Conservation (phyloP, 1,284 basidiomycete genomes). For the Wolfiporia cocos region DNA sequence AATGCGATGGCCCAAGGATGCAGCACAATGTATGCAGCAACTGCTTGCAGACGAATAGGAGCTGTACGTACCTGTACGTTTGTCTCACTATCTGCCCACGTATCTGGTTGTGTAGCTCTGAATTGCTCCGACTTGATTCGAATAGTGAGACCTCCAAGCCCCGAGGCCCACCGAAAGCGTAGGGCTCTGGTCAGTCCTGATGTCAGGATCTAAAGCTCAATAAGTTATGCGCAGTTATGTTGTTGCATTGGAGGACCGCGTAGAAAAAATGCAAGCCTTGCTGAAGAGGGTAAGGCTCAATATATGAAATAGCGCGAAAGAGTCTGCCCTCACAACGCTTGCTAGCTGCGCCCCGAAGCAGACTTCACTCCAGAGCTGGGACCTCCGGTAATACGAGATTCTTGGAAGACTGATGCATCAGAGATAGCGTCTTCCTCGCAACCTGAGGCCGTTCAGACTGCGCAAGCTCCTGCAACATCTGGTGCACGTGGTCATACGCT, state of each 20-base stretch:
- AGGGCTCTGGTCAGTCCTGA: constrained; percentile 24
- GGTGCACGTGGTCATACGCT: constrained; percentile 2
- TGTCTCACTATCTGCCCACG: neutral
- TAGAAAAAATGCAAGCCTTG: constrained; percentile 67
- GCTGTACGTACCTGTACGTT: constrained; percentile 71
- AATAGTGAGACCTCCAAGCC: constrained; percentile 73
- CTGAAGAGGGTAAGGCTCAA: constrained; percentile 51
- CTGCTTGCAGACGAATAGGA: constrained; percentile 56
- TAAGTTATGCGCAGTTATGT: constrained; percentile 48
- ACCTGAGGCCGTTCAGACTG: neutral
- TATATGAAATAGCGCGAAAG: neutral
- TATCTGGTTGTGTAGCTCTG: too few species aligned
- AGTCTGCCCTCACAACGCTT: neutral
- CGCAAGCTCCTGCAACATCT: constrained; percentile 2
- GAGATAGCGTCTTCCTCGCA: neutral
- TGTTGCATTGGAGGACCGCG: constrained; percentile 68
- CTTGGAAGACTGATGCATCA: constrained; percentile 46
- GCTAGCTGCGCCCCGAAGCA: constrained; percentile 59
- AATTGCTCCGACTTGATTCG: too few species aligned
- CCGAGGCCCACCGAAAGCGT: constrained; percentile 83
- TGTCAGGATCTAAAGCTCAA: constrained; percentile 7
- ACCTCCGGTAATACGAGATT: constrained; percentile 61
- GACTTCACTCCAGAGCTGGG: constrained; percentile 69
- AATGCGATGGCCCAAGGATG: constrained; percentile 64
- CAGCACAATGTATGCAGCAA: constrained; percentile 62